Evolutionary conservation across 768 basidiomycete genomes (phyloP), one percentile per base, ranked within the genome.

Genomic region (Crassisporium funariophilum): DNA sequence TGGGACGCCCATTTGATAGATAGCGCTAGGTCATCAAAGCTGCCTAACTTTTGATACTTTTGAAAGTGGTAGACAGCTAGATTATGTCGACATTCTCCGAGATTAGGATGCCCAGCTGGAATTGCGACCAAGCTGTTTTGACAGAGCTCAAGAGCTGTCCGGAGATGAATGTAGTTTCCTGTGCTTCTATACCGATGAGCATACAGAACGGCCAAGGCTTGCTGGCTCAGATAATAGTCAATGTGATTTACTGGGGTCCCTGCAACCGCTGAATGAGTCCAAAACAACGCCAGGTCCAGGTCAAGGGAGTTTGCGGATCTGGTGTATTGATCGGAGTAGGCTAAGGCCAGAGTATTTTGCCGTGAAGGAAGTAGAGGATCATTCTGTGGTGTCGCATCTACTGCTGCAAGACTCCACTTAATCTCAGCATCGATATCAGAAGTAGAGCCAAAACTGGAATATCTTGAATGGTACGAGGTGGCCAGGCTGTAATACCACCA

Each of bases 401-500:
- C 40, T 21, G 50, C 50, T 15, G 33, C 19, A 17, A 35, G 33
- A 35, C 31, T 22, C 16, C 34, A 45, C 22, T 29, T 15, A 9
- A 51, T n/a, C 21, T 41, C 44, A 17, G 11, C 12, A 1, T 51
- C 45, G 11, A 46, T 37, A 22, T 51, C 50, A 9, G 33, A 20
- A 4, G 19, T n/a, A 5, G 16, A 12, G 5, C 16, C 33, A 4
- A 46, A 22, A 21, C 34, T 46, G 8, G 40, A 8, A 31, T 46
- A 52, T 11, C 44, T 21, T 2, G 13, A 29, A 12, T 42, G 46
- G 33, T 55, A 49, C 3, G 52, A 35, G 13, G 17, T 13, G 3
- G 49, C 47, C 15, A 53, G 33, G 6, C 21, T 19, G 11, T 25
- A n/a, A 19, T 43, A 44, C 51, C 51, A 55, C 33, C 44, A 43